These are phyloP conservation scores for Thielaviopsis populi DNA, from an alignment of 2,329 filamentous ascomycete genomes.

Conservation along the genomic window DNA sequence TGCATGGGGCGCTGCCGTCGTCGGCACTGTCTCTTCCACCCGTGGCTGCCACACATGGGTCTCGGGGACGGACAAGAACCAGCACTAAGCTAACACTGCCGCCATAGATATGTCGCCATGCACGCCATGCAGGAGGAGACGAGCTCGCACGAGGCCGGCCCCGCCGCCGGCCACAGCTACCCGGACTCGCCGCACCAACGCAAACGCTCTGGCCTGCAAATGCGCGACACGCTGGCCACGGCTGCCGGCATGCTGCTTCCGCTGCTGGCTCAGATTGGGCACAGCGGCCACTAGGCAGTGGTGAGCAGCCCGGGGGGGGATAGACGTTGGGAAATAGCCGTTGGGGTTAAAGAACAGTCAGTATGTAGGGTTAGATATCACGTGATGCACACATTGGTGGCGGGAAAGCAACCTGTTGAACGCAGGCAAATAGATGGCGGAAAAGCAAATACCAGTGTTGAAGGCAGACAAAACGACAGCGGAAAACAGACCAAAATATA, in stretches of 20 bases:
- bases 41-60: too few relatives aligned
- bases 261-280: constrained; percentile 61
- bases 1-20: too few relatives aligned
- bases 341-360: too few relatives aligned
- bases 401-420: neutral
- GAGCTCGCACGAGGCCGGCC: constrained; percentile 36
- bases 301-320: too few relatives aligned
- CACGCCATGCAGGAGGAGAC: constrained; percentile 84
- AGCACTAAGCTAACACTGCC: too few relatives aligned
- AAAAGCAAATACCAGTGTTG: neutral
- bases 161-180: constrained; percentile 35
- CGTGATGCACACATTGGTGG: too few relatives aligned
- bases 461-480: neutral
- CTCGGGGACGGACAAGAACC: too few relatives aligned
- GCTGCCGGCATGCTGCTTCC: constrained; percentile 66
- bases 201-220: constrained; percentile 40
- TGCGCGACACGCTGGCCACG: constrained; percentile 55
- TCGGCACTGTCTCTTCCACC: too few relatives aligned
- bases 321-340: neutral
- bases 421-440: neutral
- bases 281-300: constrained; percentile 55
- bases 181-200: constrained; percentile 35
- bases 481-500: neutral
- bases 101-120: constrained; percentile 79
- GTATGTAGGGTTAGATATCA: too few relatives aligned